Conservation (phyloP, 2,329 filamentous ascomycete genomes). For the Cercospora citrullina region DNA sequence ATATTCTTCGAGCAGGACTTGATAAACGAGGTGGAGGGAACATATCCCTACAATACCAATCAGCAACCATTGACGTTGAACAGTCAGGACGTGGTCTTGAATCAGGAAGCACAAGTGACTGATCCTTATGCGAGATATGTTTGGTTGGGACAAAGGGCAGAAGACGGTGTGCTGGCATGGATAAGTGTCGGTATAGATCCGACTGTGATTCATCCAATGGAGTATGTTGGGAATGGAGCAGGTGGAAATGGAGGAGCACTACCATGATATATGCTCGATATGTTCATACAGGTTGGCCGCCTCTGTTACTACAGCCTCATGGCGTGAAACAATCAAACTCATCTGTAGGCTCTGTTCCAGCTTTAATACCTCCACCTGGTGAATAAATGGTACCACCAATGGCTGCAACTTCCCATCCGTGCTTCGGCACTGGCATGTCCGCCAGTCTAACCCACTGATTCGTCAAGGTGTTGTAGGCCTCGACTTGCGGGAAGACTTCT, state of each 20-base stretch:
- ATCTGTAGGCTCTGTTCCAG: conserved; percentile 11
- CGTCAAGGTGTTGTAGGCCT: conserved; percentile 10
- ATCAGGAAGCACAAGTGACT: conserved; percentile 50
- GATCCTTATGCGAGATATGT: conserved; percentile 61
- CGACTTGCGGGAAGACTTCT: conserved; percentile 10
- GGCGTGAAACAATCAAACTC: conserved; percentile 14
- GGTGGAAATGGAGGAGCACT: conserved; percentile 14
- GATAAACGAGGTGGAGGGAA: conserved; percentile 52
- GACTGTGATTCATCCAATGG: conserved; percentile 25
- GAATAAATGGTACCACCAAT: conserved; percentile 11
- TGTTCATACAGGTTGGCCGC: not conserved
- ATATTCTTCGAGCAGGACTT: conserved; percentile 64
- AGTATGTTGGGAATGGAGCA: conserved; percentile 4
- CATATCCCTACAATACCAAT: conserved; percentile 47
- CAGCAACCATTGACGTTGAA: conserved; percentile 51
- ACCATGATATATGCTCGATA: not conserved
- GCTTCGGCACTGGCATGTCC: conserved; percentile 12
- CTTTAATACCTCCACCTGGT: conserved; percentile 15
- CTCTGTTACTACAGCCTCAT: not conserved
- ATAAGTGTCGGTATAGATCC: conserved; percentile 53
- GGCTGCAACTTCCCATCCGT: conserved; percentile 13
- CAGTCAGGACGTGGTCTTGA: conserved; percentile 50
- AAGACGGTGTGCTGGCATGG: conserved; percentile 57
- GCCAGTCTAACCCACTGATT: conserved; percentile 6
- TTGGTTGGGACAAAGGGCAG: conserved; percentile 54